These are phyloP conservation scores for Westerdykella sp. DNA, from an alignment of 2,329 filamentous ascomycete genomes.

Conservation along the genomic window DNA sequence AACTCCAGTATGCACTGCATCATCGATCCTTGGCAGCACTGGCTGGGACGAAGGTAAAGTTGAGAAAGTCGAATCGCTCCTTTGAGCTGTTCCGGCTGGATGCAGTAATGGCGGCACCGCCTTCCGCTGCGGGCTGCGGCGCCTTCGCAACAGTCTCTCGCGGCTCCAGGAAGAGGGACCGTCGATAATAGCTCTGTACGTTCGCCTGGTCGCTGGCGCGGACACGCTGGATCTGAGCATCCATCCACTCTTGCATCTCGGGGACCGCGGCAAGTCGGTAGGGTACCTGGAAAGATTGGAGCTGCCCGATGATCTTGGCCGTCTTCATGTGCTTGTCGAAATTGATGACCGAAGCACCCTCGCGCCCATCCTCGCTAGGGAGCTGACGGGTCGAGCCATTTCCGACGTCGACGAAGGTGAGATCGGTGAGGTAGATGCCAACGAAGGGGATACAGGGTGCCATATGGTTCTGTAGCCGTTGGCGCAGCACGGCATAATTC, in stretches of 20 bases:
- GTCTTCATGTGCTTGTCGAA: constrained; percentile 96
- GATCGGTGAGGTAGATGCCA: constrained; percentile 90
- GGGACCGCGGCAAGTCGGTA: constrained; percentile 77
- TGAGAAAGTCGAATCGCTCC: constrained; percentile 36
- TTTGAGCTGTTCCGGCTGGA: constrained; percentile 28
- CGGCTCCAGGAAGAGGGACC: constrained; percentile 78
- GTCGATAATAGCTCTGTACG: constrained; percentile 67
- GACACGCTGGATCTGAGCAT: constrained; percentile 71
- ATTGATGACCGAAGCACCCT: constrained; percentile 81
- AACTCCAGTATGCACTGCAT: constrained; percentile 9
- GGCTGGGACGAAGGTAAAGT: constrained; percentile 30
- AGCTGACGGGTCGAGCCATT: constrained; percentile 81
- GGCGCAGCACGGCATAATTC: constrained; percentile 83
- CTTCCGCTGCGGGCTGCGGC: constrained; percentile 21
- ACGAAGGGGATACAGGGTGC: constrained; percentile 93
- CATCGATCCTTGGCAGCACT: constrained; percentile 27
- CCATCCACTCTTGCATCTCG: constrained; percentile 90
- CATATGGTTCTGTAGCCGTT: constrained; percentile 75
- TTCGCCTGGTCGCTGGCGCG: constrained; percentile 58
- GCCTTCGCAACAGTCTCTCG: constrained; percentile 45
- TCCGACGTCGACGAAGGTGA: constrained; percentile 92
- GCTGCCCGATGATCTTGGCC: constrained; percentile 88
- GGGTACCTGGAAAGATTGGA: constrained; percentile 93
- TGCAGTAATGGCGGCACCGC: constrained; percentile 19
- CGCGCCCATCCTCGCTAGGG: constrained; percentile 49